Base-by-base conservation (phyloP, 169 alveolate species). In the Cyclospora cayetanensis region DNA sequence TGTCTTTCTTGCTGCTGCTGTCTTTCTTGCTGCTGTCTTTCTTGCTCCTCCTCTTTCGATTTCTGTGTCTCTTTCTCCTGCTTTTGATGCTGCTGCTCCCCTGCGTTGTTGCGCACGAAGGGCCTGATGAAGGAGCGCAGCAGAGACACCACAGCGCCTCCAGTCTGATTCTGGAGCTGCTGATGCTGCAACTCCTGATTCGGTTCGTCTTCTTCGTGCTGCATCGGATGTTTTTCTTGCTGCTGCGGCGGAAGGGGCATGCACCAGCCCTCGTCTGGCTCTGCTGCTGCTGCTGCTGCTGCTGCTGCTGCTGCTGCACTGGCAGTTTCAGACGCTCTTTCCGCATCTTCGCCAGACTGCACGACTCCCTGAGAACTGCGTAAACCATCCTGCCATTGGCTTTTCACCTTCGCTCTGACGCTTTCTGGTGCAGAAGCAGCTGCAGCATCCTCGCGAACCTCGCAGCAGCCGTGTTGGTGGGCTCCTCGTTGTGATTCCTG, bases 71-170 rank as follows among this genome's bases (percentile, higher is more conserved):
- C 11, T 65, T 65, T 20, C 41, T 20, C 52, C 80, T 68, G 39
- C 50, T 25, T 0, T 27, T 68, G 80, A n/a, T 68, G 80, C 80
- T 68, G 80, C 31, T 34, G 46, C 2, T 0, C 25, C 11, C 74
- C 37, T 11, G 41, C 37, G 4, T 42, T 25, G 35, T 42, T 50
- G 31, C 80, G 31, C 29, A 68, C 80, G n/a, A 68, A 68, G 12
- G 80, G 80, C 80, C 35, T 68, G 29, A 68, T 68, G 25, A 68
- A 68, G 1, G 80, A 68, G 22, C 80, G 80, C 80, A 68, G 25
- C 80, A 68, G 50, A 18, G 80, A 68, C 12, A 68, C 80, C 80
- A 68, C 80, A 68, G 80, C 80, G 2, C 80, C 80, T 9, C 80
- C 80, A 29, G 52, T 68, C 27, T 25, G 80, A 15, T 34, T 25